phyloP scores from a whole-genome alignment of 441 rosid species.

The Biscutella laevigata region DNA sequence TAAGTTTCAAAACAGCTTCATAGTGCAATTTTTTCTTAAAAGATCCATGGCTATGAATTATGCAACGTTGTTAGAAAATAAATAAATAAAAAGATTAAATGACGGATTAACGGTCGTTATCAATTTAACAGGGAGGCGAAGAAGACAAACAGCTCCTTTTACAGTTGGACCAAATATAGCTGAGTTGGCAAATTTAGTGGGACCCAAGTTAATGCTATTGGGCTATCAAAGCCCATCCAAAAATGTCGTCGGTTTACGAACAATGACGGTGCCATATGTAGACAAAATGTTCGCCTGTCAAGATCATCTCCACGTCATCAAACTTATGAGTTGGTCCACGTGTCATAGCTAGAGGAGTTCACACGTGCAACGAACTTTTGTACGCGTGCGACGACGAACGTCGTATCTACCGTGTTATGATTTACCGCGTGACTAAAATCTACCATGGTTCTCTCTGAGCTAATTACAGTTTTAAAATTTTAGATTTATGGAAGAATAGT shows the following conservation, averaged over 20 bases:
- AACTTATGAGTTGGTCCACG: not conserved
- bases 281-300: not conserved
- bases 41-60: no score
- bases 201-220: slow-evolving; percentile 2
- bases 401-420: not conserved
- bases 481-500: no score
- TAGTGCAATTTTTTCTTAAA: no score
- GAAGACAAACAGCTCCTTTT: slow-evolving; percentile 16
- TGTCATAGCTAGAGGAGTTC: slow-evolving; percentile 9
- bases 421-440: not conserved
- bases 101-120: no score
- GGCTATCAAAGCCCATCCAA: slow-evolving; percentile 22
- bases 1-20: no score
- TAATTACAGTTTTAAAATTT: no score
- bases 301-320: not conserved
- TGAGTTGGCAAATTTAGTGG: slow-evolving; percentile 15
- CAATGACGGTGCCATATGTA: slow-evolving; percentile 16
- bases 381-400: slow-evolving; percentile 12
- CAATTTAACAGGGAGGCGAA: slow-evolving; percentile 2
- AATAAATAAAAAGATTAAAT: no score
- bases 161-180: slow-evolving; percentile 14
- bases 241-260: slow-evolving; percentile 13
- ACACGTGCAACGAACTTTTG: slow-evolving; percentile 13
- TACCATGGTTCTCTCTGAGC: no score
- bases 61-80: no score